Evolutionary conservation across 2,329 filamentous ascomycete genomes (phyloP).

Genomic region (Apiospora marii): DNA sequence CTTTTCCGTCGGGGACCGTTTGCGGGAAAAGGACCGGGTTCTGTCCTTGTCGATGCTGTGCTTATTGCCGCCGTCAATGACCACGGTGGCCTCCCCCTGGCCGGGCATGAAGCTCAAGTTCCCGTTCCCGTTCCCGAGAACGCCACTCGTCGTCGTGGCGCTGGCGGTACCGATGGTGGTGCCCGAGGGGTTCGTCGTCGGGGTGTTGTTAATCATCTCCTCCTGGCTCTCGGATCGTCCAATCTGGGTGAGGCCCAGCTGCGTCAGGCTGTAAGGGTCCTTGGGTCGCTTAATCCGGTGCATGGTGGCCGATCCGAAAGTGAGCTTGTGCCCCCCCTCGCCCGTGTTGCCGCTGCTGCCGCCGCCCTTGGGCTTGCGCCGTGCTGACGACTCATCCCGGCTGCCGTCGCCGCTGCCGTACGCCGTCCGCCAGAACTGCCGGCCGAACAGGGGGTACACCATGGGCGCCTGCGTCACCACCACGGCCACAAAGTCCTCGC

Average conservation of each 20-base stretch:
- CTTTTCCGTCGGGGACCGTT: background rate
- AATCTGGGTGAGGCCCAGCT: conserved; percentile 29
- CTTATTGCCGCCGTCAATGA: background rate
- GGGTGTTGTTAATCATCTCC: conserved; percentile 3
- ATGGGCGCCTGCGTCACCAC: conserved; percentile 48
- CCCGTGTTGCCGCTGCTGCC: conserved; percentile 26
- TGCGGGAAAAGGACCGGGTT: background rate
- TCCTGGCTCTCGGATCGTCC: conserved; percentile 13
- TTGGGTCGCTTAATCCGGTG: conserved; percentile 28
- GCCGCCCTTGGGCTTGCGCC: background rate
- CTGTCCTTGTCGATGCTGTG: background rate
- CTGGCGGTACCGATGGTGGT: background rate
- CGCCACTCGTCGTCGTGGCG: no score
- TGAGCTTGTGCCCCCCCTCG: conserved; percentile 30
- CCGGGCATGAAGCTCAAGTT: background rate
- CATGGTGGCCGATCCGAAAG: conserved; percentile 7
- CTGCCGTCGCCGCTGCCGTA: conserved; percentile 15
- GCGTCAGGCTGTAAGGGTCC: conserved; percentile 34
- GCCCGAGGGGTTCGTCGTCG: no score
- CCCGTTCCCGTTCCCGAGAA: no score
- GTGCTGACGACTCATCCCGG: background rate
- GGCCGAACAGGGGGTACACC: conserved; percentile 39
- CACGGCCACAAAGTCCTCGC: conserved; percentile 48
- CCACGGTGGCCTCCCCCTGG: background rate
- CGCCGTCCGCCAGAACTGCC: conserved; percentile 36